phyloP scores from a whole-genome alignment of 2,329 filamentous ascomycete genomes.

The Beauveria sp. region DNA sequence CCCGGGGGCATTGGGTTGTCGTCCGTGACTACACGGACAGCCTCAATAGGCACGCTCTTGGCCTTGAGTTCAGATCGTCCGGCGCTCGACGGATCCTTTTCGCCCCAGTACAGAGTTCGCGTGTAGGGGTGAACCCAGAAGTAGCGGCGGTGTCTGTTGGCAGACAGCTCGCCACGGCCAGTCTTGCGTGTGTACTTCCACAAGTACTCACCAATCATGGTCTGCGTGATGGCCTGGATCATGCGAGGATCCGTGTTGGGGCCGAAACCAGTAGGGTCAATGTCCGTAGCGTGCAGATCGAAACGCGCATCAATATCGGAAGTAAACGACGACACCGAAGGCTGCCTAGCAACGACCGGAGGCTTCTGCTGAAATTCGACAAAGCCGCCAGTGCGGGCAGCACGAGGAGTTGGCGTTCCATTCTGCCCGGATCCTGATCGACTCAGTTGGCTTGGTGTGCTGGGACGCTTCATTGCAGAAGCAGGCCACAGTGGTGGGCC shows the following conservation, averaged over 20 bases:
- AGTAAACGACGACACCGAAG: conserved; percentile 89
- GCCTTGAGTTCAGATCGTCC: conserved; percentile 66
- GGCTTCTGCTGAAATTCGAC: conserved; percentile 41
- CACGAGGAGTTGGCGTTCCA: conserved; percentile 52
- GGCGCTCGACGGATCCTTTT: conserved; percentile 72
- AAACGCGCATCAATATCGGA: conserved; percentile 91
- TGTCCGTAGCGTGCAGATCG: conserved; percentile 56
- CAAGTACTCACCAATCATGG: conserved; percentile 97
- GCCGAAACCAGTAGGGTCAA: conserved; percentile 52
- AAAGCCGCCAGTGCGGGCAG: conserved; percentile 38
- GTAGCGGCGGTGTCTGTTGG: conserved; percentile 85
- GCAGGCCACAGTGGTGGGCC: conserved; percentile 78
- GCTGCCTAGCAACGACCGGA: conserved; percentile 40
- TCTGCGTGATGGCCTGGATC: conserved; percentile 98
- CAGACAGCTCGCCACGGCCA: conserved; percentile 81
- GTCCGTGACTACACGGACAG: conserved; percentile 83
- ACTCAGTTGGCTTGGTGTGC: conserved; percentile 50
- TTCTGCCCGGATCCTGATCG: conserved; percentile 40
- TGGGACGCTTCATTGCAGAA: conserved; percentile 58
- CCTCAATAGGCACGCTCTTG: conserved; percentile 93
- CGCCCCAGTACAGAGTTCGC: conserved; percentile 92
- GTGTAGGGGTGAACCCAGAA: conserved; percentile 99
- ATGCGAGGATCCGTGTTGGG: conserved; percentile 85
- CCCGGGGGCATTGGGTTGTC: conserved; percentile 94
- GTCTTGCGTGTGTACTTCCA: conserved; percentile 99